These are phyloP conservation scores for Torulaspora quercuum DNA, from an alignment of 805 yeast species.

Conservation along the genomic window DNA sequence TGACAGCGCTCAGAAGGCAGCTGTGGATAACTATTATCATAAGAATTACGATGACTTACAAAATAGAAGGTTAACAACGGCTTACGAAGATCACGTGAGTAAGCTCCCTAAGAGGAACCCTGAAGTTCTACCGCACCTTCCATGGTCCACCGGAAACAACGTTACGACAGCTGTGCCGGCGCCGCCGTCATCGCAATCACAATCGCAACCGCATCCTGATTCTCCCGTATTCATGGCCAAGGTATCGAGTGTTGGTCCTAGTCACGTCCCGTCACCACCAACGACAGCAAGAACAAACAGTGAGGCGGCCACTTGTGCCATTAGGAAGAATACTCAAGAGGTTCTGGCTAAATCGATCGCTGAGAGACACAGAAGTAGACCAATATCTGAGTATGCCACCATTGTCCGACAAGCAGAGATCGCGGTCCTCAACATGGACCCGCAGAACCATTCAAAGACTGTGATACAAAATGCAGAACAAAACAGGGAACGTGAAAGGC, in stretches of 20 bases:
- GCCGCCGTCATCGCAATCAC: neutral
- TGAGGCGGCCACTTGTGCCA: neutral
- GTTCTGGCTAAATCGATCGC: conserved; percentile 34
- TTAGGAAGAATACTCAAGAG: conserved; percentile 29
- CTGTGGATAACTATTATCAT: conserved; percentile 12
- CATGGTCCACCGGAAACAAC: too few species aligned
- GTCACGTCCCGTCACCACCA: too few species aligned
- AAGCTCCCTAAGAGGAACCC: neutral
- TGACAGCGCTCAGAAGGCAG: conserved; percentile 16
- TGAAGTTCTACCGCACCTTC: too few species aligned
- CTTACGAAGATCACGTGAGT: conserved; percentile 10
- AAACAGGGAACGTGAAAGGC: conserved; percentile 58
- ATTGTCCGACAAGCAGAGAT: conserved; percentile 45
- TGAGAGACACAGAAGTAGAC: conserved; percentile 32
- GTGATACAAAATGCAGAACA: conserved; percentile 35
- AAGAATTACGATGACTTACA: conserved; percentile 8
- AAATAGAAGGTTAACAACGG: conserved; percentile 5
- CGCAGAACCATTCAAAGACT: conserved; percentile 31
- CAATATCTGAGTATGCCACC: conserved; percentile 44
- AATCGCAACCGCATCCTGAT: too few species aligned
- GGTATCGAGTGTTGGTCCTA: conserved; percentile 2
- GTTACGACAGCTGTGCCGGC: too few species aligned
- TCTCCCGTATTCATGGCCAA: conserved; percentile 1
- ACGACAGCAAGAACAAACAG: conserved; percentile 6
- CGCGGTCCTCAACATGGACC: conserved; percentile 31